A percentile compares a stretch with the other conserved stretches of the same genome.
Conservation (phyloP, 140 eudicot species). For the Ambrosia hybrid region DNA sequence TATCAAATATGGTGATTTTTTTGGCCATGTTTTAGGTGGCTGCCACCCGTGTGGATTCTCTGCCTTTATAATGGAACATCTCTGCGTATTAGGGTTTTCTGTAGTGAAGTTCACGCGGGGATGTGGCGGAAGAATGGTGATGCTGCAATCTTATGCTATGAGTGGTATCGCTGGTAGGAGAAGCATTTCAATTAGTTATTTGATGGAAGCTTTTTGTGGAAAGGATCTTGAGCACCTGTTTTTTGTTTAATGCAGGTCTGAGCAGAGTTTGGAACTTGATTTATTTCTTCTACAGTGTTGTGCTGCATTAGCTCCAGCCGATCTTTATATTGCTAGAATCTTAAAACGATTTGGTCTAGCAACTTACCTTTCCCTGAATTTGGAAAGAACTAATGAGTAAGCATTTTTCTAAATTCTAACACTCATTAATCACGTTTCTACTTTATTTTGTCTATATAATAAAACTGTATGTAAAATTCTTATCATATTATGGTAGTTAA, state of each 20-base stretch:
- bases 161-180: constrained; percentile 97
- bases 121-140: constrained; percentile 98
- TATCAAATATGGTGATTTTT: constrained; percentile 52
- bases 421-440: constrained; percentile 14
- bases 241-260: constrained; percentile 67
- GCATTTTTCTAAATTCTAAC: constrained; percentile 23
- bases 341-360: constrained; percentile 82
- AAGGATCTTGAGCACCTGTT: neutral
- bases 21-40: constrained; percentile 66
- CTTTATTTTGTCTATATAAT: neutral
- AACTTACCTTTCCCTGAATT: constrained; percentile 61
- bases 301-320: constrained; percentile 99
- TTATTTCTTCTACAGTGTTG: constrained; percentile 91
- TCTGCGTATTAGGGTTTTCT: constrained; percentile 82
- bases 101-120: constrained; percentile 97
- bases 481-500: neutral
- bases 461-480: neutral
- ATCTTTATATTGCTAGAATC: constrained; percentile 69
- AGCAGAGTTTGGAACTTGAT: constrained; percentile 89
- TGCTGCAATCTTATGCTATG: constrained; percentile 70
- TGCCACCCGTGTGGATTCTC: constrained; percentile 92
- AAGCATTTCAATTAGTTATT: neutral
- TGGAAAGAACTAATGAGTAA: constrained; percentile 83
- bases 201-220: constrained; percentile 10
- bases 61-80: constrained; percentile 92